Conservation (phyloP, 148 eudicot species). For the Diospyros lotus region DNA sequence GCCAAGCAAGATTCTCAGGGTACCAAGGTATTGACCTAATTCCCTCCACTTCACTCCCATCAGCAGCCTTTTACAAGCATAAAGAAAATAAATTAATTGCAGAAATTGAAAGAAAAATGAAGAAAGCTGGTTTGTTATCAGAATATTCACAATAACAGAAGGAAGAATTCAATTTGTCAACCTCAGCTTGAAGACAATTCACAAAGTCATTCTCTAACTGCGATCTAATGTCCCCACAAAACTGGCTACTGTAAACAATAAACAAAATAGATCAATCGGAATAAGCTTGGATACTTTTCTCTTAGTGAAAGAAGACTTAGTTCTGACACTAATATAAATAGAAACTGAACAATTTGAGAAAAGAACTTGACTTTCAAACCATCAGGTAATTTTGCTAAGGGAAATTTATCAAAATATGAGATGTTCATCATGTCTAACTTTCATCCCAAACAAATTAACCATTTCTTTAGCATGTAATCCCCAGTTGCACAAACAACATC, state of each 20-base stretch:
- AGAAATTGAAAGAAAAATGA: background rate
- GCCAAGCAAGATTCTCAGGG: constrained; percentile 97
- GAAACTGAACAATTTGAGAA: background rate
- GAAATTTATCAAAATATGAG: background rate
- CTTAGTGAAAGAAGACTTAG: background rate
- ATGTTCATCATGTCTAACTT: background rate
- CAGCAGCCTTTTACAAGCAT: constrained; percentile 40
- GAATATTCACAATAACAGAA: constrained; percentile 3
- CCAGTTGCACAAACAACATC: too few relatives aligned
- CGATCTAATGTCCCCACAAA: constrained; percentile 59
- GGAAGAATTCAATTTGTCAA: constrained; percentile 18
- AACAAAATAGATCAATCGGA: background rate
- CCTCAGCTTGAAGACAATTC: constrained; percentile 85
- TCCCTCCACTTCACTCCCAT: constrained; percentile 71
- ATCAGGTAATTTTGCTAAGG: background rate
- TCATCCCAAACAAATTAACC: background rate
- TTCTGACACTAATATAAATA: background rate
- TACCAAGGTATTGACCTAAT: constrained; percentile 88
- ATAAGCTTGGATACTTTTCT: background rate
- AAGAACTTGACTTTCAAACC: constrained; percentile 1
- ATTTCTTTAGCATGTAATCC: too few relatives aligned
- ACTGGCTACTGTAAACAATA: constrained; percentile 71
- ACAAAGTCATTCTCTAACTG: constrained; percentile 81
- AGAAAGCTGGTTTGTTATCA: background rate
- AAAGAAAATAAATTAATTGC: background rate